Conservation (phyloP, 2,329 filamentous ascomycete species). For the Phaeosphaeria sp. region DNA sequence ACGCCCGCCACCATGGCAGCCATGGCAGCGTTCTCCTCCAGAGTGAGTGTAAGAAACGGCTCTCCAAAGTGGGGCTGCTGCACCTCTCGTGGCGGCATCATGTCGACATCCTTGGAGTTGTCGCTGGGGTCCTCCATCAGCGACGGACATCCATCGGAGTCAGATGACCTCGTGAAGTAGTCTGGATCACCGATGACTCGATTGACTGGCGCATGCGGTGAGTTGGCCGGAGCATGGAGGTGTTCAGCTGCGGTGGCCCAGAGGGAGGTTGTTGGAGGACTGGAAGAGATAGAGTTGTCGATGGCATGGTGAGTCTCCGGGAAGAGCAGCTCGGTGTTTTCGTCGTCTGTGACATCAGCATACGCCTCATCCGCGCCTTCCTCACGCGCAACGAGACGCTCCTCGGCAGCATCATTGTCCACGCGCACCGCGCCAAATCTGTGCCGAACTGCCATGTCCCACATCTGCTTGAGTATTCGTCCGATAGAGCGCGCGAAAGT, state of each 20-base stretch:
- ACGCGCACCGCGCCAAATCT: neutral
- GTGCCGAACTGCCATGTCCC: neutral
- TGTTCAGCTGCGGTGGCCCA: neutral
- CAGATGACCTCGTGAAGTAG: neutral
- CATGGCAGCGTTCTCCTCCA: neutral
- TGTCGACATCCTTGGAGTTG: neutral
- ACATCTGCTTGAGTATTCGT: neutral
- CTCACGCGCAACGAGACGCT: neutral
- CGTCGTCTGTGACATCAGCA: neutral
- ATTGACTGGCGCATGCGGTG: neutral
- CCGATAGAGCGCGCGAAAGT: neutral
- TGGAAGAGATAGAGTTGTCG: neutral
- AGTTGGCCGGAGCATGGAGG: neutral
- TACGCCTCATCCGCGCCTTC: neutral
- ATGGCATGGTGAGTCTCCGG: neutral
- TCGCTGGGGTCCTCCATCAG: neutral
- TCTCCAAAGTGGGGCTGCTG: neutral
- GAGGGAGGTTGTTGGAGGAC: neutral
- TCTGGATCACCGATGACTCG: neutral
- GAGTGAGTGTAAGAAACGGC: neutral
- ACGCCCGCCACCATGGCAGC: slow-evolving; percentile 14
- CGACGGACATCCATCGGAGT: neutral
- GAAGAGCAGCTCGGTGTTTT: neutral
- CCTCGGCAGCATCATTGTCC: neutral
- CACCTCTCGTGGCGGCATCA: neutral